Evolutionary conservation across 768 basidiomycete genomes (phyloP).

Genomic region (Tubosaeta sp.): DNA sequence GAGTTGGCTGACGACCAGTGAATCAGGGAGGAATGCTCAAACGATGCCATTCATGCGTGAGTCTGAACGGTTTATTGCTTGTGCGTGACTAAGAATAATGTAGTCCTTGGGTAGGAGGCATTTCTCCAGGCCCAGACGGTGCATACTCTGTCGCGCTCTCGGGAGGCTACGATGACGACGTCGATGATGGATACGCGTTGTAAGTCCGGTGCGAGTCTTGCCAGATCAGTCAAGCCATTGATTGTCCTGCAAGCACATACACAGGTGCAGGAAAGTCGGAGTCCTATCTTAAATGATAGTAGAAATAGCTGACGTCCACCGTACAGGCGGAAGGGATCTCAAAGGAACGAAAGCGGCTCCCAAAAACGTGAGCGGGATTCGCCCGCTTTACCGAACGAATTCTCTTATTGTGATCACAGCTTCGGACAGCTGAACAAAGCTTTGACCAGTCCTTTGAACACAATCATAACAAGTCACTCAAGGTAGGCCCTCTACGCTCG

Average conservation of each 20-base stretch:
- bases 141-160: slow-evolving; percentile 85
- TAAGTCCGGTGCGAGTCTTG: slow-evolving; percentile 36
- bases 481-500: slow-evolving; percentile 34
- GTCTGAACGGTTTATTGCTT: slow-evolving; percentile 24
- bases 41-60: slow-evolving; percentile 82
- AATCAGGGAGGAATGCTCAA: slow-evolving; percentile 57
- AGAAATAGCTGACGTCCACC: not conserved
- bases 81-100: not conserved
- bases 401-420: slow-evolving; percentile 37
- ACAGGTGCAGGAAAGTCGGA: slow-evolving; percentile 62
- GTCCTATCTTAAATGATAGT: not conserved
- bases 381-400: not conserved
- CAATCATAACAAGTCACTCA: slow-evolving; percentile 62
- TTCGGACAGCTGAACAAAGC: slow-evolving; percentile 86
- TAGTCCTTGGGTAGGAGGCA: slow-evolving; percentile 84
- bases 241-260: slow-evolving; percentile 52
- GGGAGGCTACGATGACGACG: slow-evolving; percentile 85
- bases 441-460: slow-evolving; percentile 80
- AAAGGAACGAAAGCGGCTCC: slow-evolving; percentile 78
- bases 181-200: slow-evolving; percentile 81
- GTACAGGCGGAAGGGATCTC: slow-evolving; percentile 74
- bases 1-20: not conserved
- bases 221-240: not conserved
- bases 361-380: slow-evolving; percentile 62
- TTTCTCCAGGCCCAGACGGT: slow-evolving; percentile 55